These are phyloP conservation scores for Xylaria polymorpha DNA, from an alignment of 2,329 filamentous ascomycete genomes.

Conservation along the genomic window DNA sequence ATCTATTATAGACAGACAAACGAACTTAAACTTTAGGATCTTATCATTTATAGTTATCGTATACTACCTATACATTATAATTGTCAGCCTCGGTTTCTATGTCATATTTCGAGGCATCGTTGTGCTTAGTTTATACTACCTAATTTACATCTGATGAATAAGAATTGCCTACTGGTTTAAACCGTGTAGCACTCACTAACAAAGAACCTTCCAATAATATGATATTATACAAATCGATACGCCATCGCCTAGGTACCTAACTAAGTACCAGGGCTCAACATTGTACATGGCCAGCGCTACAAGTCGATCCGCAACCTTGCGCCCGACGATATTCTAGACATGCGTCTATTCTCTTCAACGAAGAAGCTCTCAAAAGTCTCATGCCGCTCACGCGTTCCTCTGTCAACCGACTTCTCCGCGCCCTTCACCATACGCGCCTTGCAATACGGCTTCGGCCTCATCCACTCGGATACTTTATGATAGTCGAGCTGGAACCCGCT, in stretches of 20 bases:
- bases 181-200: neutral
- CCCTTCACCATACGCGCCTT: conserved; percentile 19
- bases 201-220: neutral
- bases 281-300: neutral
- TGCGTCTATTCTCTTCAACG: conserved; percentile 32
- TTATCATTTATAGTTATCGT: no score
- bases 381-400: conserved; percentile 10
- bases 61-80: no score
- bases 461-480: conserved; percentile 34
- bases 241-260: no score
- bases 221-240: neutral
- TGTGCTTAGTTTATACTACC: no score
- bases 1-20: neutral
- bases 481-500: conserved; percentile 38
- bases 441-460: conserved; percentile 28
- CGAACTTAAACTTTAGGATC: neutral
- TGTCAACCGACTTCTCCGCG: conserved; percentile 24
- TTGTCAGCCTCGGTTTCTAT: no score
- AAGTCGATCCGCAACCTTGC: conserved; percentile 36
- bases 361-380: conserved; percentile 37
- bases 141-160: no score
- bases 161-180: no score
- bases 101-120: no score
- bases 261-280: neutral
- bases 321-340: conserved; percentile 34